Percentiles rank a stretch among this genome's conserved stretches.
Conservation (phyloP, 345 rosid genomes). For the Xanthoceras sorbifolium region DNA sequence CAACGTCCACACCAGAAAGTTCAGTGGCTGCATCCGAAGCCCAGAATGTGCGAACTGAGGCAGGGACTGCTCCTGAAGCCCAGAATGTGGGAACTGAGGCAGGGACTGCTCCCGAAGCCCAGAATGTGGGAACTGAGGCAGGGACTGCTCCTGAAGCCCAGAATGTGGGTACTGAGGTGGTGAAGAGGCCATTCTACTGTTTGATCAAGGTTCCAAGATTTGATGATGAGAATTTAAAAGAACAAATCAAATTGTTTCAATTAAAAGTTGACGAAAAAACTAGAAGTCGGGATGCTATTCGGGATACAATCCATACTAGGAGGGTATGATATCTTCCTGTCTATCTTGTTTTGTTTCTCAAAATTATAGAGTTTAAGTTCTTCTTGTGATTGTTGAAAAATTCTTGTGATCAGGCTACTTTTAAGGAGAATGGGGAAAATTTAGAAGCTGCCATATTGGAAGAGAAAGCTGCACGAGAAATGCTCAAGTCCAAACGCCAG, state of each 20-base stretch:
- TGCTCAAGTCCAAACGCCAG: constrained; percentile 57
- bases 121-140: constrained; percentile 16
- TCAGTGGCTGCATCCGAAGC: neutral
- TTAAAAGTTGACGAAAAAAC: constrained; percentile 63
- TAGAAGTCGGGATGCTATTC: constrained; percentile 57
- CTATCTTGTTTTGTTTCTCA: constrained; percentile 1
- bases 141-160: constrained; percentile 41
- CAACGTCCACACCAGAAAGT: constrained; percentile 32
- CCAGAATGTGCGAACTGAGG: constrained; percentile 8
- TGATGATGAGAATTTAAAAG: constrained; percentile 51
- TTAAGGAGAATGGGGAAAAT: constrained; percentile 40
- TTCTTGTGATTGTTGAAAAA: constrained; percentile 24
- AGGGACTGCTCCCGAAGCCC: constrained; percentile 40
- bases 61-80: constrained; percentile 37
- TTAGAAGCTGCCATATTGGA: constrained; percentile 49
- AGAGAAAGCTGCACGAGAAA: constrained; percentile 62
- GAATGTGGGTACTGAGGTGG: constrained; percentile 39
- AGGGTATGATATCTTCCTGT: constrained; percentile 43
- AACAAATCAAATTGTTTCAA: constrained; percentile 57
- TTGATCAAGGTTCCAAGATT: constrained; percentile 66
- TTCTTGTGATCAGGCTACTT: constrained; percentile 44
- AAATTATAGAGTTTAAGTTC: neutral
- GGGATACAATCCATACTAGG: constrained; percentile 45
- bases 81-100: constrained; percentile 20
- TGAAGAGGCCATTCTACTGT: constrained; percentile 52